phyloP scores from a whole-genome alignment of 805 yeast genomes.

The Candida schatavii region DNA sequence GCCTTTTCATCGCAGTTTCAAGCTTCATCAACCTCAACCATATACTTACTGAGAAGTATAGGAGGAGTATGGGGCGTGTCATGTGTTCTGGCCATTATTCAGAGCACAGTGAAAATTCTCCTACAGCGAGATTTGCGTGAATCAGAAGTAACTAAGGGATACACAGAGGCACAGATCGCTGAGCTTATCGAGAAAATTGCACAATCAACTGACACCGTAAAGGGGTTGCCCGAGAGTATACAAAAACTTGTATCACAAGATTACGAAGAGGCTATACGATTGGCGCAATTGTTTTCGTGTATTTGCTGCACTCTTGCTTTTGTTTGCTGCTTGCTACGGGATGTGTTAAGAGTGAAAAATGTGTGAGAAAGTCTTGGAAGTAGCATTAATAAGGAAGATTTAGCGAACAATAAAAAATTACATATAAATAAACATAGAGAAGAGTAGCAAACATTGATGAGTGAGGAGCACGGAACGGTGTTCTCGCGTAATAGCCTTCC shows the following conservation, averaged over 20 bases:
- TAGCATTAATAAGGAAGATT: background rate
- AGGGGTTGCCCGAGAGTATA: constrained; percentile 14
- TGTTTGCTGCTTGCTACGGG: constrained; percentile 13
- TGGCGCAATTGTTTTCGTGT: constrained; percentile 22
- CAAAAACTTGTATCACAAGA: constrained; percentile 18
- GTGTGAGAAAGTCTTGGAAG: background rate
- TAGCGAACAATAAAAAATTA: background rate
- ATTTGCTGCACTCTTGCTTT: constrained; percentile 15
- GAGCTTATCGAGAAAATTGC: constrained; percentile 16
- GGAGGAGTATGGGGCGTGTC: constrained; percentile 44
- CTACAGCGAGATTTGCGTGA: constrained; percentile 14
- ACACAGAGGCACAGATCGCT: constrained; percentile 11
- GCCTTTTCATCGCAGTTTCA: constrained; percentile 27
- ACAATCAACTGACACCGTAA: constrained; percentile 20
- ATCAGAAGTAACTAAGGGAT: constrained; percentile 7
- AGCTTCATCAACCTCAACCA: constrained; percentile 39
- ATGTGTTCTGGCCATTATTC: constrained; percentile 19
- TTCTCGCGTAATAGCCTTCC: background rate
- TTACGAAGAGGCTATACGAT: constrained; percentile 22
- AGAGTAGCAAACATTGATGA: background rate
- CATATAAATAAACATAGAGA: background rate
- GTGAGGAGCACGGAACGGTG: background rate
- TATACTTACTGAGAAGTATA: constrained; percentile 35
- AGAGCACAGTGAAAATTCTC: constrained; percentile 11
- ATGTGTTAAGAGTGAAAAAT: constrained; percentile 7